Percentiles rank a stretch among this genome's conserved stretches.
Conservation (phyloP, 805 yeast species). For the Wickerhamiella siamensis region DNA sequence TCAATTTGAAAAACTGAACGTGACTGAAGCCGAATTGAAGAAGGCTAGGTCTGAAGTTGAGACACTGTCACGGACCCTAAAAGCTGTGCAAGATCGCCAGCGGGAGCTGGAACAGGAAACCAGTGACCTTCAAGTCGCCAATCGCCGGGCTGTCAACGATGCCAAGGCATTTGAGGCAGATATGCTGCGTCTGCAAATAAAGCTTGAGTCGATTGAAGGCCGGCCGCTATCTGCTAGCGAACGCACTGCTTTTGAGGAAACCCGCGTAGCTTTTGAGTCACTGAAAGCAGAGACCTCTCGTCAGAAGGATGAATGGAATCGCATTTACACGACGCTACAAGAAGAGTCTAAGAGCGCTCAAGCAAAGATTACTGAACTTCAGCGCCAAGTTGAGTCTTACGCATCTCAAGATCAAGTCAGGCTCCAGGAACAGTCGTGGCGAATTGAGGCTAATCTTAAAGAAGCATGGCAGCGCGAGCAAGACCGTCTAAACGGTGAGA, state of each 20-base stretch:
- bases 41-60: not conserved
- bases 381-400: not conserved
- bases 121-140: not conserved
- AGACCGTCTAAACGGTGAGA: not conserved
- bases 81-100: not conserved
- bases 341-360: not conserved
- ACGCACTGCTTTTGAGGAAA: not conserved
- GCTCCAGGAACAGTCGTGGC: not conserved
- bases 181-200: not conserved
- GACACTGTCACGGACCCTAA: not conserved
- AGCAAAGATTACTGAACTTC: not conserved
- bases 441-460: not conserved
- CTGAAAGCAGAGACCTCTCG: not conserved
- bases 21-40: not conserved
- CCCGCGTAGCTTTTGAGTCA: not conserved
- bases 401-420: not conserved
- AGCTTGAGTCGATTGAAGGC: not conserved
- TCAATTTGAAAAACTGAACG: not conserved
- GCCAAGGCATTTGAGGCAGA: not conserved
- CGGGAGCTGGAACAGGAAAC: not conserved
- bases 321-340: not conserved
- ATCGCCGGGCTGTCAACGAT: not conserved
- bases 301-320: not conserved
- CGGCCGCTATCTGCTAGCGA: not conserved
- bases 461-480: not conserved